Conservation (phyloP, 2,329 filamentous ascomycete species). For the Fusarium sp. region DNA sequence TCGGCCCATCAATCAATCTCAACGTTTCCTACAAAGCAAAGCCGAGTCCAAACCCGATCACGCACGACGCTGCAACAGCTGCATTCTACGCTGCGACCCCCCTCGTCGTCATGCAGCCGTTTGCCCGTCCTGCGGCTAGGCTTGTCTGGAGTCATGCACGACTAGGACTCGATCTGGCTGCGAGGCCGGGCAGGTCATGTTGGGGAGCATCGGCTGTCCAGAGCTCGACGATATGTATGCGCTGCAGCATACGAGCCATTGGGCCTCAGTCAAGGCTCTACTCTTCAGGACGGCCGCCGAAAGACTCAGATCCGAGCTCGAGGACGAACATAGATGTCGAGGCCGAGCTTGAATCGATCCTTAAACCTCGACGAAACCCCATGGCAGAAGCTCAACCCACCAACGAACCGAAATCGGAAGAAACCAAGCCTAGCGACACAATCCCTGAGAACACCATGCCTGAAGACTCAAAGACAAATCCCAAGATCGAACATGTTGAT, state of each 20-base stretch:
- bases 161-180: slow-evolving; percentile 42
- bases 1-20: slow-evolving; percentile 40
- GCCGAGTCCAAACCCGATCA: slow-evolving; percentile 16
- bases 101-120: slow-evolving; percentile 49
- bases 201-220: slow-evolving; percentile 25
- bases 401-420: slow-evolving; percentile 21
- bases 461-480: slow-evolving; percentile 10
- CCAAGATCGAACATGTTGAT: slow-evolving; percentile 14
- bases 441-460: background rate
- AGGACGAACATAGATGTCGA: slow-evolving; percentile 32
- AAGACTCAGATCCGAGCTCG: slow-evolving; percentile 28
- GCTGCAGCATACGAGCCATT: slow-evolving; percentile 41
- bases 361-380: slow-evolving; percentile 32
- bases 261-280: slow-evolving; percentile 40
- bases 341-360: slow-evolving; percentile 35
- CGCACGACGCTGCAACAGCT: slow-evolving; percentile 28
- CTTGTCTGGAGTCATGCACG: slow-evolving; percentile 47
- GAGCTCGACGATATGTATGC: slow-evolving; percentile 35
- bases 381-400: slow-evolving; percentile 23
- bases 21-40: slow-evolving; percentile 31
- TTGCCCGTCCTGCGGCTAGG: slow-evolving; percentile 49
- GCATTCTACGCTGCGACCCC: slow-evolving; percentile 14
- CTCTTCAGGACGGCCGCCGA: slow-evolving; percentile 44
- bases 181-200: slow-evolving; percentile 34
- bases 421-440: slow-evolving; percentile 5